Evolutionary conservation across 1,284 basidiomycete genomes (phyloP).

Genomic region (Bondarzewia mesenterica): DNA sequence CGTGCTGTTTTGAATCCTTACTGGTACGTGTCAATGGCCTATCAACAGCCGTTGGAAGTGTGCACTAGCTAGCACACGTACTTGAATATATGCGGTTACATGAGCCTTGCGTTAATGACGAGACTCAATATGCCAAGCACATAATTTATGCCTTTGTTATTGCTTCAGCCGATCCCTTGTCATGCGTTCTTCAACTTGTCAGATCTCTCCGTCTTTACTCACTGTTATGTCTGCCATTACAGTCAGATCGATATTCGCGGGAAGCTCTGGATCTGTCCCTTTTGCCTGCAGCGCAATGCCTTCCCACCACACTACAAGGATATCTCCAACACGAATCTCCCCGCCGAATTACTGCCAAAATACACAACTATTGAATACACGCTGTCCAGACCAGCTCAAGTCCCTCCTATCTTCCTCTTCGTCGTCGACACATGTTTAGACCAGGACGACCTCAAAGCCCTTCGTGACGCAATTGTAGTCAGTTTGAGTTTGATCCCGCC

Average conservation of each 20-base stretch:
- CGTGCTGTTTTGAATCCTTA: conserved; percentile 97
- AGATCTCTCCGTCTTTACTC: conserved; percentile 17
- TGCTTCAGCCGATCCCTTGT: too few species aligned
- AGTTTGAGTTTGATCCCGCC: conserved; percentile 90
- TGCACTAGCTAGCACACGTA: too few species aligned
- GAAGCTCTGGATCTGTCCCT: conserved; percentile 99
- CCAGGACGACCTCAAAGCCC: conserved; percentile 91
- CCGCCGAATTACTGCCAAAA: conserved; percentile 92
- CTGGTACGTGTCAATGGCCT: conserved; percentile 48
- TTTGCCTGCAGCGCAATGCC: conserved; percentile 93
- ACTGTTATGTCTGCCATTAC: conserved; percentile 1
- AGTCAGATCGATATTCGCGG: conserved; percentile 98
- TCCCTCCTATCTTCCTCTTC: conserved; percentile 95
- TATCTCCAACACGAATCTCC: conserved; percentile 94
- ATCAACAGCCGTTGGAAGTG: too few species aligned
- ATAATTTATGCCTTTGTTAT: too few species aligned
- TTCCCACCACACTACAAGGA: conserved; percentile 99
- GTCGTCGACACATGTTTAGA: conserved; percentile 98
- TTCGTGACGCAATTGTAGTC: conserved; percentile 89
- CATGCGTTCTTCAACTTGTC: too few species aligned
- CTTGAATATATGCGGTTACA: too few species aligned
- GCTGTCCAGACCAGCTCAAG: conserved; percentile 82
- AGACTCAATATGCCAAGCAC: too few species aligned
- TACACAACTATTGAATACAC: conserved; percentile 99
- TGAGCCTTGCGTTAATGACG: too few species aligned